phyloP scores from a whole-genome alignment of 2,329 filamentous ascomycete species.

The Cryphonectria carpinicola region DNA sequence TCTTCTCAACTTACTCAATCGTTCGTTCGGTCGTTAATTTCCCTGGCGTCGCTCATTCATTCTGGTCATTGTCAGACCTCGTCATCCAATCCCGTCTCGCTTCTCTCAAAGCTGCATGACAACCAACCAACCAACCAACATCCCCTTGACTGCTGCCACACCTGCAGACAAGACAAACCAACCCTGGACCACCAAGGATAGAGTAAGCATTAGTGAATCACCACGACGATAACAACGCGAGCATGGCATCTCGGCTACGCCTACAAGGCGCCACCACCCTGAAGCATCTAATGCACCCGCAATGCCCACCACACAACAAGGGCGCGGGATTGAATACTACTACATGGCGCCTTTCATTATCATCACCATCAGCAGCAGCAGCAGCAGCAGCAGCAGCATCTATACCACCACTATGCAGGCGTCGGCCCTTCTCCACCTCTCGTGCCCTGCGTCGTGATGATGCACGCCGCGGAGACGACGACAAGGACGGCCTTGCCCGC shows the following conservation, averaged over 20 bases:
- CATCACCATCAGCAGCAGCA: not conserved
- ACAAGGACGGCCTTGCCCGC: slow-evolving; percentile 46
- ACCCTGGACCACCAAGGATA: not conserved
- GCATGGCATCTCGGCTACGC: slow-evolving; percentile 21
- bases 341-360: not conserved
- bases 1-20: not conserved
- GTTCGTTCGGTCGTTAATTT: not conserved
- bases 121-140: not conserved
- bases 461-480: not conserved
- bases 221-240: not conserved
- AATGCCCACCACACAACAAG: not conserved
- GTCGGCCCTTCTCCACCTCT: slow-evolving; percentile 19
- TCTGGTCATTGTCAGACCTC: not conserved
- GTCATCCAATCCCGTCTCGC: not conserved
- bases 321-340: not conserved
- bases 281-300: slow-evolving; percentile 15
- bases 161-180: not conserved
- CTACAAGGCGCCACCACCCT: slow-evolving; percentile 10
- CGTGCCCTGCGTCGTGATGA: slow-evolving; percentile 23
- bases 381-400: not conserved
- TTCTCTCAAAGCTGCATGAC: not conserved
- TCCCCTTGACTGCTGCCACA: not conserved
- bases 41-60: not conserved
- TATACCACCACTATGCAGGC: not conserved
- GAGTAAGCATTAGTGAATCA: not conserved